phyloP scores from a whole-genome alignment of 2,329 filamentous ascomycete genomes.

The Trichoderma arundinaceum region DNA sequence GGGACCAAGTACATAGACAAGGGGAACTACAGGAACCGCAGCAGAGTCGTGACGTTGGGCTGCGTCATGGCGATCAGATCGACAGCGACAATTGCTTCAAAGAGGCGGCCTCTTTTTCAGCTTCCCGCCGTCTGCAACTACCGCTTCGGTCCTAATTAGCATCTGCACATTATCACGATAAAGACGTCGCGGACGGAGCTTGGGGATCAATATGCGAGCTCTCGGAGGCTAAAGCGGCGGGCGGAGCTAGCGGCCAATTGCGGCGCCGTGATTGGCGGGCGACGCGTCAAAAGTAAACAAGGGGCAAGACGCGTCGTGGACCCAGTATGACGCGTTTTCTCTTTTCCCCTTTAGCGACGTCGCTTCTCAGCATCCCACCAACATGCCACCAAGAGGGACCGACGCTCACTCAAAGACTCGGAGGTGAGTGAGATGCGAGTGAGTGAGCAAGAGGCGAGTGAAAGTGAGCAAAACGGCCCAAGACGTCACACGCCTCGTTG shows the following conservation, averaged over 20 bases:
- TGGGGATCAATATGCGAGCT: too few species aligned
- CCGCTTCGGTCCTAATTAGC: conserved; percentile 6
- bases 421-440: neutral
- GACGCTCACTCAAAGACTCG: neutral
- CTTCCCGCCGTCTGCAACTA: conserved; percentile 7
- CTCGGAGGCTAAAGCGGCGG: conserved; percentile 10
- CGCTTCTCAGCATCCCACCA: too few species aligned
- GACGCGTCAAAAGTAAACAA: conserved; percentile 35
- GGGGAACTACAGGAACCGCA: neutral
- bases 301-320: conserved; percentile 32
- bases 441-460: neutral
- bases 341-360: conserved; percentile 7
- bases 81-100: too few species aligned
- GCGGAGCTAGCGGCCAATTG: conserved; percentile 6
- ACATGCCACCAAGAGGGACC: conserved; percentile 5
- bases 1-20: too few species aligned
- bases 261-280: conserved; percentile 36
- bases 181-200: too few species aligned
- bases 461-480: conserved; percentile 2
- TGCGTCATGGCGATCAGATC: too few species aligned
- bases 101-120: neutral
- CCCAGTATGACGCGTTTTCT: conserved; percentile 25
- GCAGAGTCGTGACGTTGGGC: neutral
- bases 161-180: conserved; percentile 4
- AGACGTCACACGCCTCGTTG: conserved; percentile 25